Base-by-base conservation (phyloP, 805 yeast genomes). In the Suhomyces canberraensis region DNA sequence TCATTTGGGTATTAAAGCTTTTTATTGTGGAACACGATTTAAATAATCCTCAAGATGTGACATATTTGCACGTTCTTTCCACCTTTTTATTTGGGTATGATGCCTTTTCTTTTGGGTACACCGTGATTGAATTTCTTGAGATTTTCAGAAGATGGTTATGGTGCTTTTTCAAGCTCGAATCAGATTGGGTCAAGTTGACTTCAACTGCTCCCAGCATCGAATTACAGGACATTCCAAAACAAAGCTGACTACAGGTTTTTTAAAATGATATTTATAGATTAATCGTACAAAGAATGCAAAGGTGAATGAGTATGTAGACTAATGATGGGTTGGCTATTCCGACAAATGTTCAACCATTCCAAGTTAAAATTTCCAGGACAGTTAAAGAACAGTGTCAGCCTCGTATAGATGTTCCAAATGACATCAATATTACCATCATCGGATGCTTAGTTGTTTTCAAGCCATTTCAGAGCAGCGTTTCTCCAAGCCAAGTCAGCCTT, bases 81-180 rank as follows among this genome's bases (percentile, higher is more conserved):
- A 48, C 55, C 5, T 60, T 58, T 35, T 50, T 68, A 33, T 68
- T 64, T 42, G 71, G 69, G 3, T 57, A 60, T 40, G 67, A 65
- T 47, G 58, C 57, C 17, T 60, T 61, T 16, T 69, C 75, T 16
- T 58, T 70, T 18, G 90, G 93, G 1, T 73, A 79, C 39, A 82
- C 84, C 44, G 60, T 75, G 8, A 64, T 87, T 37, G 93, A 90
- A 51, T 46, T 77, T 3, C 60, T 90, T 36, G 98, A 93, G 56
- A 67, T 93, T 5, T 47, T 81, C 7, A 73, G 98, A 61, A 74
- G 98, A 54, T 86, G 90, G 79, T 61, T 88, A 35, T 93, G 99
- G 99, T 77, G 89, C 28, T 74, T 86, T 42, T 66, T 91, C 54
- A 82, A 93, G 52, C 63, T 90, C 13, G 98, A 93, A 47, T 76